Evolutionary conservation across 129 eudicot species (phyloP).

Genomic region (Deinandra increscens): DNA sequence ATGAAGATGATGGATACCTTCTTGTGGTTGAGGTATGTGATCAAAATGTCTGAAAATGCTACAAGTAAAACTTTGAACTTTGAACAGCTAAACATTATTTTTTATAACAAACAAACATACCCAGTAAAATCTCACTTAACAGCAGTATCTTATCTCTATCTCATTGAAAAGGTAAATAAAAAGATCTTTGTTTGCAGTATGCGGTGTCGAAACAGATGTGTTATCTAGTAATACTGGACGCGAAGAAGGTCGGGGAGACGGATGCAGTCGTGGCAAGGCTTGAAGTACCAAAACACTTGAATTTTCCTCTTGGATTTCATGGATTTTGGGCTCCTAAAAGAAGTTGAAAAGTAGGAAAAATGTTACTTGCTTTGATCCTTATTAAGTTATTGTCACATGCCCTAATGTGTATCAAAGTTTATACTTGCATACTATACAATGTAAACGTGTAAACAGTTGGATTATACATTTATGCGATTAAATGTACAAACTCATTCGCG

Average conservation of each 20-base stretch:
- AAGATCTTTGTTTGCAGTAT: constrained; percentile 49
- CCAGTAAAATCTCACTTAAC: too few relatives aligned
- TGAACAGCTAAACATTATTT: background rate
- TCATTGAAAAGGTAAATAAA: background rate
- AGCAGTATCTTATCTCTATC: too few relatives aligned
- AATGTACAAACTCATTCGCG: background rate
- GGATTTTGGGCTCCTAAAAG: constrained; percentile 70
- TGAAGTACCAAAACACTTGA: constrained; percentile 75
- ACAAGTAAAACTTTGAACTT: too few relatives aligned
- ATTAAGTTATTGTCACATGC: too few relatives aligned
- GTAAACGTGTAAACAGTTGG: too few relatives aligned
- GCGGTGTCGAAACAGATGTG: constrained; percentile 72
- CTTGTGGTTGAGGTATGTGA: constrained; percentile 80
- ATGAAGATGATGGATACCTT: constrained; percentile 87
- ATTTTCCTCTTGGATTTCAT: constrained; percentile 91
- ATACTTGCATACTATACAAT: too few relatives aligned
- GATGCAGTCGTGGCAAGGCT: constrained; percentile 71
- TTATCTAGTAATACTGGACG: constrained; percentile 65
- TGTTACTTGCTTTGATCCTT: background rate
- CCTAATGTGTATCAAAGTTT: too few relatives aligned
- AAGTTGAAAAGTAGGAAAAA: background rate
- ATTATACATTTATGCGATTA: background rate
- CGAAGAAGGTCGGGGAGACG: constrained; percentile 54
- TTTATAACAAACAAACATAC: background rate
- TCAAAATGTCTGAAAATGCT: background rate